Percentiles rank a stretch among this genome's conserved stretches.
Evolutionary conservation across 129 eudicot genomes (phyloP).

Genomic region (Chrysanthemum makinoi): DNA sequence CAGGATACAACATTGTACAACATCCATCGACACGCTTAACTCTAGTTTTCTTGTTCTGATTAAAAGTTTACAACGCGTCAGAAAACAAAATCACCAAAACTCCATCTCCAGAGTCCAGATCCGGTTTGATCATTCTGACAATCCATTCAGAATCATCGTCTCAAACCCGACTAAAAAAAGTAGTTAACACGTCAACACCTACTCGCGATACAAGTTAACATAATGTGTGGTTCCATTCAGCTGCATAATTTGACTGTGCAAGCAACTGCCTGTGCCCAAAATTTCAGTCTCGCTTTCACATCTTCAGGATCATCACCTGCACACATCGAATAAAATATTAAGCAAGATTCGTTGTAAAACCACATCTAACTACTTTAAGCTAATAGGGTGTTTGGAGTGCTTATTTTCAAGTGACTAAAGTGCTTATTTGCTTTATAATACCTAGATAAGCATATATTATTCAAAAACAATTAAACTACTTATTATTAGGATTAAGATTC

Average conservation of each 20-base stretch:
- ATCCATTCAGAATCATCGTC: slow-evolving; percentile 2
- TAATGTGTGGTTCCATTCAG: slow-evolving; percentile 20
- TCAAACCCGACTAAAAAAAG: slow-evolving; percentile 7
- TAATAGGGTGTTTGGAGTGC: too few species aligned
- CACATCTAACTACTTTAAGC: too few species aligned
- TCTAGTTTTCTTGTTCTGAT: slow-evolving; percentile 15
- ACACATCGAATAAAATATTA: background rate
- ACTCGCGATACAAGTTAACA: background rate
- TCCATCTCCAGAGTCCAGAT: slow-evolving; percentile 14
- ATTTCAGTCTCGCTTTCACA: slow-evolving; percentile 80
- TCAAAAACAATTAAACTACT: too few species aligned
- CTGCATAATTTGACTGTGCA: slow-evolving; percentile 71
- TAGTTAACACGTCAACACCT: slow-evolving; percentile 9
- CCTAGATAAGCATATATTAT: too few species aligned
- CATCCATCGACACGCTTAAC: slow-evolving; percentile 14
- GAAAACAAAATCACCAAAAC: slow-evolving; percentile 12
- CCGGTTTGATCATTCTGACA: slow-evolving; percentile 11
- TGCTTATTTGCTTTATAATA: background rate
- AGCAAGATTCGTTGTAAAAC: background rate
- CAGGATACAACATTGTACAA: slow-evolving; percentile 11
- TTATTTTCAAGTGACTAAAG: background rate
- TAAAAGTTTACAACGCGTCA: slow-evolving; percentile 6
- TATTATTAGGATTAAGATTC: too few species aligned
- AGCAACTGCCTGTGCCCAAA: slow-evolving; percentile 85
- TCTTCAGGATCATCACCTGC: slow-evolving; percentile 86